A percentile compares a stretch with the other conserved stretches of the same genome.
phyloP scores from a whole-genome alignment of 2,329 filamentous ascomycete species.

The Sclerotinia glacialis region DNA sequence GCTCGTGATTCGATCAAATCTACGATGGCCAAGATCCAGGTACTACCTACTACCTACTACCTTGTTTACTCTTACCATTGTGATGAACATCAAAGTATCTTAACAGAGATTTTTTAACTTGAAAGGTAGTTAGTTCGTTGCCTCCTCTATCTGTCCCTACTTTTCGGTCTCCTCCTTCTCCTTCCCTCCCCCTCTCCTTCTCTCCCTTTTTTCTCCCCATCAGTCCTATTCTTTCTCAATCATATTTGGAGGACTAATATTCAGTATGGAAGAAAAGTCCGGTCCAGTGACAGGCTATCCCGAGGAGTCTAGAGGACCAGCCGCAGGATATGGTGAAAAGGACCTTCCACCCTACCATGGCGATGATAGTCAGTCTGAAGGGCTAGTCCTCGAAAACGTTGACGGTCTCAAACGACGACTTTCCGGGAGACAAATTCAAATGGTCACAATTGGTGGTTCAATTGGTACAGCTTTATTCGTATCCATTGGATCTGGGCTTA shows the following conservation, averaged over 20 bases:
- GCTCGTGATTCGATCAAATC: conserved; percentile 5
- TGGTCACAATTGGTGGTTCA: conserved; percentile 49
- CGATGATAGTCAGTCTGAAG: conserved; percentile 12
- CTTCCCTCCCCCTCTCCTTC: too few species aligned
- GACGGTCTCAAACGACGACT: conserved; percentile 39
- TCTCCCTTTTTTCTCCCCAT: not conserved
- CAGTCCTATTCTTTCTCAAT: not conserved
- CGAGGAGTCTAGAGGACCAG: conserved; percentile 23
- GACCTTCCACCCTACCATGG: not conserved
- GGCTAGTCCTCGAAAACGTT: conserved; percentile 27
- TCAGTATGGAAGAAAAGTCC: conserved; percentile 25
- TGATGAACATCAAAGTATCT: not conserved
- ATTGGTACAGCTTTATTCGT: conserved; percentile 50
- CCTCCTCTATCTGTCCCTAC: not conserved
- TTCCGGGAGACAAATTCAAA: conserved; percentile 48
- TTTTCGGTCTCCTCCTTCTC: too few species aligned
- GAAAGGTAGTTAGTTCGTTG: not conserved
- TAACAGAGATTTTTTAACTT: not conserved
- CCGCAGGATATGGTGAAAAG: conserved; percentile 23
- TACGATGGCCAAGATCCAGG: conserved; percentile 1
- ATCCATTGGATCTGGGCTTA: conserved; percentile 44
- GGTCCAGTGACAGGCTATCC: conserved; percentile 17
- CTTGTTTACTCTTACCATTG: not conserved
- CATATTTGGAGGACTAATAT: not conserved
- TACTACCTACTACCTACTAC: not conserved